These are phyloP conservation scores for Evernia prunastri DNA, from an alignment of 495 filamentous ascomycete genomes.

Conservation along the genomic window DNA sequence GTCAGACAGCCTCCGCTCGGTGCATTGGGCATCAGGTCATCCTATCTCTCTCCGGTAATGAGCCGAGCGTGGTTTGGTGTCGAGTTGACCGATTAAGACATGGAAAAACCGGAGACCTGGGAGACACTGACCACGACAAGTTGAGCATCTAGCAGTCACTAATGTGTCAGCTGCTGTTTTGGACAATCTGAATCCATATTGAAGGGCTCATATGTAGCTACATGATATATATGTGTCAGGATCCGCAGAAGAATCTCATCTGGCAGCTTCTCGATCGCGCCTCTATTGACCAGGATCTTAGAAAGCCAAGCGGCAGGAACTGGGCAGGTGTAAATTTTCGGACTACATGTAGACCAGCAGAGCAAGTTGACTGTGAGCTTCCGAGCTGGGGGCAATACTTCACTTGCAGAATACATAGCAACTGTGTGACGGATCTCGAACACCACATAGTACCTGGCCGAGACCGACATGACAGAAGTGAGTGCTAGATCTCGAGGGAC, in stretches of 20 bases:
- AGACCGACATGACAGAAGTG: no score
- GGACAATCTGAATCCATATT: background rate
- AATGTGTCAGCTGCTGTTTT: background rate
- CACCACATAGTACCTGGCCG: no score
- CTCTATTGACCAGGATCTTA: background rate
- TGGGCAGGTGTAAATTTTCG: no score
- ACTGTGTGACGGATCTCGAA: no score
- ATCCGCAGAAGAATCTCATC: no score
- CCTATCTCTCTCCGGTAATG: background rate
- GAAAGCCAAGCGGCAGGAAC: no score
- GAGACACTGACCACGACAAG: background rate
- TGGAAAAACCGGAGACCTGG: background rate
- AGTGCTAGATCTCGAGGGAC: no score
- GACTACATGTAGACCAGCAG: no score
- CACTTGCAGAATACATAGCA: no score
- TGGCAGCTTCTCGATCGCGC: no score
- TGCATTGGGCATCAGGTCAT: background rate
- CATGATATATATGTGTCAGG: background rate
- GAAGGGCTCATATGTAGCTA: background rate
- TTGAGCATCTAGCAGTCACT: background rate
- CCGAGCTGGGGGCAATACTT: no score
- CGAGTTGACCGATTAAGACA: background rate
- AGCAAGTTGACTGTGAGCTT: no score
- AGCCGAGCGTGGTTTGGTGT: background rate
- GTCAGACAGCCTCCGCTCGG: background rate